Percentiles rank a stretch among this genome's conserved stretches.
Conservation (phyloP, 306 rosid genomes). For the peach (Prunus persica) region Prunus_persica_NCBIv2 NC_034009.1:41188501-41189000, state of each 20-base stretch:
- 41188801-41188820: slow-evolving; percentile 50
- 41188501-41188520: neutral
- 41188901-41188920: slow-evolving; percentile 28
- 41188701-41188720: neutral
- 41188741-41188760: slow-evolving; percentile 46
- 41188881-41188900: slow-evolving; percentile 42
- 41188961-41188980: slow-evolving; percentile 80
- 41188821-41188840: slow-evolving; percentile 50
- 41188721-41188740: neutral
- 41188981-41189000: slow-evolving; percentile 57
- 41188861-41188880: slow-evolving; percentile 46
- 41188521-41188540: slow-evolving; percentile 38
- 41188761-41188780: slow-evolving; percentile 79
- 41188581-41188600: slow-evolving; percentile 50
- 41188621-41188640: neutral
- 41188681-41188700: slow-evolving; percentile 5
- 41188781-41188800: slow-evolving; percentile 51
- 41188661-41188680: neutral
- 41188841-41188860: slow-evolving; percentile 53
- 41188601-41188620: slow-evolving; percentile 34
- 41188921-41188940: slow-evolving; percentile 34
- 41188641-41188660: slow-evolving; percentile 16
- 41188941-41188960: slow-evolving; percentile 62
- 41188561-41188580: slow-evolving; percentile 57
- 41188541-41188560: slow-evolving; percentile 62